Percentiles rank a stretch among this genome's conserved stretches.
These are phyloP conservation scores for Eucalyptus leucophloia DNA, from an alignment of 345 rosid species.

Conservation along the genomic window DNA sequence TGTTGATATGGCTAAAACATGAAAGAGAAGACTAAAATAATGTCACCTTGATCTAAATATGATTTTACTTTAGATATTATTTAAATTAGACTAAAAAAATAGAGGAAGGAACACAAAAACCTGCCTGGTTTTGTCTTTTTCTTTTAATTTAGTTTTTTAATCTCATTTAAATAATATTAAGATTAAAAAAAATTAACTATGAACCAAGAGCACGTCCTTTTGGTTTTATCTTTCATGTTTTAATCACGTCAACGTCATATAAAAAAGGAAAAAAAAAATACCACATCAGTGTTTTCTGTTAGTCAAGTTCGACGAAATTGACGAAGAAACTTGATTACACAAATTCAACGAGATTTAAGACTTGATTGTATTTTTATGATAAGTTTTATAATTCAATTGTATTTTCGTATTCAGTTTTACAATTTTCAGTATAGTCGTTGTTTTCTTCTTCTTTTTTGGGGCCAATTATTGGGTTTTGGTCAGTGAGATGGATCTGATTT, in stretches of 20 bases:
- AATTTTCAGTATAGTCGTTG: rapidly evolving
- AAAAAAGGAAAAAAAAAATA: too few species aligned
- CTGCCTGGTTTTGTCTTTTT: background rate
- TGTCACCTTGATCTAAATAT: background rate
- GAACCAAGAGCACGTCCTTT: rapidly evolving
- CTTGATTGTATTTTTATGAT: rapidly evolving
- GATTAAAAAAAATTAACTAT: too few species aligned
- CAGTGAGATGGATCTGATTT: background rate
- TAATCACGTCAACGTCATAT: rapidly evolving
- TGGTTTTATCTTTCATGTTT: rapidly evolving
- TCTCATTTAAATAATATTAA: too few species aligned
- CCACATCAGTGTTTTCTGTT: rapidly evolving
- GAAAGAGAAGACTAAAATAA: background rate
- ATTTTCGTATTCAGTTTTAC: rapidly evolving
- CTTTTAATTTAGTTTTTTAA: too few species aligned
- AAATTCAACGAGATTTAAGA: rapidly evolving
- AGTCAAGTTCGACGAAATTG: rapidly evolving
- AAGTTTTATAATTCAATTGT: too few species aligned
- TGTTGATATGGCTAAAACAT: background rate
- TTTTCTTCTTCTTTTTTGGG: rapidly evolving
- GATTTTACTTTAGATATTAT: too few species aligned
- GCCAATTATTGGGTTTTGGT: background rate
- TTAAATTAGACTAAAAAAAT: too few species aligned
- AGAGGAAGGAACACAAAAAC: too few species aligned
- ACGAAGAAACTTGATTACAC: rapidly evolving